These are phyloP conservation scores for Penicillium malachiteum DNA, from an alignment of 495 filamentous ascomycete genomes.

Conservation along the genomic window DNA sequence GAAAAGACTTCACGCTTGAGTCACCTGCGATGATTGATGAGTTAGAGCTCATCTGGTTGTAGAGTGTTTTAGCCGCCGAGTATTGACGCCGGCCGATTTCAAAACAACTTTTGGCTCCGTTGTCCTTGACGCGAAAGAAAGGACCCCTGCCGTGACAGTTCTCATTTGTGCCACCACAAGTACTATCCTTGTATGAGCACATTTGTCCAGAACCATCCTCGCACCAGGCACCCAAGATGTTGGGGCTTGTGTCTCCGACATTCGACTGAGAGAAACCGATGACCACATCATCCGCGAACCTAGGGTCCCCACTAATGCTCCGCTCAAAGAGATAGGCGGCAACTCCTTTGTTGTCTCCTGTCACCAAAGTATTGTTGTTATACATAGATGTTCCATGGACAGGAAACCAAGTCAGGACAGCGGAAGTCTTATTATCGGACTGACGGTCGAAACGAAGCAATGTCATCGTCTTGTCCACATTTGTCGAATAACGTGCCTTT, in stretches of 20 bases:
- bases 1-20: conserved; percentile 65
- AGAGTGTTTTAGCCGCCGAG: conserved; percentile 59
- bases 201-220: conserved; percentile 68
- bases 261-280: conserved; percentile 94
- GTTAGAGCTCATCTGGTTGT: conserved; percentile 49
- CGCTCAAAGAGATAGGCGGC: conserved; percentile 85
- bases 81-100: conserved; percentile 72
- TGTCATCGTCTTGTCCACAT: conserved; percentile 87
- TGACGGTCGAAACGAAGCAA: conserved; percentile 75
- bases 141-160: conserved; percentile 85
- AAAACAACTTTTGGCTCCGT: conserved; percentile 70
- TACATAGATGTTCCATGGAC: conserved; percentile 91
- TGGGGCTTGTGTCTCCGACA: conserved; percentile 90
- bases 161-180: conserved; percentile 73
- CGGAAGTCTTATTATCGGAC: conserved; percentile 70
- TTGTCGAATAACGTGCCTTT: conserved; percentile 65
- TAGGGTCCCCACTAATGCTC: conserved; percentile 51
- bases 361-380: conserved; percentile 88
- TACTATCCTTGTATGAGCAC: conserved; percentile 73
- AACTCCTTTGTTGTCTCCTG: conserved; percentile 95
- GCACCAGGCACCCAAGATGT: conserved; percentile 81
- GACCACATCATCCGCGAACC: conserved; percentile 68
- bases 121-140: conserved; percentile 66
- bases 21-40: conserved; percentile 50
- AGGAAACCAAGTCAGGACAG: conserved; percentile 88